Evolutionary conservation across 2,329 filamentous ascomycete genomes (phyloP), one percentile per base, ranked within the genome.

Genomic region (Claviceps citrina): DNA sequence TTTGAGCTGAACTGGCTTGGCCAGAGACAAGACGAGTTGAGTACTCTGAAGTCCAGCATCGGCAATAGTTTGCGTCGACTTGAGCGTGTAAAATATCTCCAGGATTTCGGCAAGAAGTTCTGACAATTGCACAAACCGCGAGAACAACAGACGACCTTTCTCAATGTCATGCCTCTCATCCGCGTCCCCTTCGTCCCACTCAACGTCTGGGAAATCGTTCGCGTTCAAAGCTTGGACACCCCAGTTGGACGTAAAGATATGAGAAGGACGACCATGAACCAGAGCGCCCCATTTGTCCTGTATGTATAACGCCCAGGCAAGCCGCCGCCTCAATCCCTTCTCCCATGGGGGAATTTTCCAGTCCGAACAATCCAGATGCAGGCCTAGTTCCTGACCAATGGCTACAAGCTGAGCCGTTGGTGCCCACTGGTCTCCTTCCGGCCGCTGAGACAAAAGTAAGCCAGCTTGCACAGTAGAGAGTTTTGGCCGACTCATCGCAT

Each of bases 311-410:
- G 84, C 86, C 86, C 87, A 94, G 1, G 84, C 85, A 31, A 94
- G 71, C 36, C 87, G 75, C 56, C 89, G 91, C 44, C 87, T 72
- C 43, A 94, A 59, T 0, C 84, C 82, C 49, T 82, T 81, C 58
- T 94, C 86, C 85, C 86, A 94, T 0, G 71, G 70, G 22, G 86
- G 84, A 40, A 94, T 89, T 45, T 84, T 84, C 87, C 87, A 94
- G 39, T 69, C 68, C 5, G 80, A 76, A 62, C 85, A 93, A 59
- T 94, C 85, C 31, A 93, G 75, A 56, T 95, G 86, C 30, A 95
- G 65, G 35, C 87, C 87, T 3, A 95, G 70, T 57, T 94, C 85
- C 57, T 94, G 86, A 1, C 76, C 81, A 31, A 91, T 78, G 18
- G 86, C 86, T 7, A 94, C 84, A 16, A 94, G 64, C 55, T 94